Conservation (phyloP, 192 early-diverging fungal genomes). For the Backusella liffmaniae region DNA sequence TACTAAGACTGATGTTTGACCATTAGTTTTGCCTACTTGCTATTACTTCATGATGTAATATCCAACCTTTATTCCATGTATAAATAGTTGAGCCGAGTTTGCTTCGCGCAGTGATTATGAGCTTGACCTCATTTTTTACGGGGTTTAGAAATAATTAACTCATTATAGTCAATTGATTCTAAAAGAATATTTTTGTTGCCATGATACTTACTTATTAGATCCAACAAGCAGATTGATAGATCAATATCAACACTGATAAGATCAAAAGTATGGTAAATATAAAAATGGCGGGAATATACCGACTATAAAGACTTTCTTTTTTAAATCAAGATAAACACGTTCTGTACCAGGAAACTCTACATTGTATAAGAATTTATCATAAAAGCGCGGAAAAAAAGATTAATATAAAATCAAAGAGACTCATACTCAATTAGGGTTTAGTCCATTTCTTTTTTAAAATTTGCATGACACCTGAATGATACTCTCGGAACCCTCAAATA, state of each 20-base stretch:
- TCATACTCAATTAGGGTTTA: no score
- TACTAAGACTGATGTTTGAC: not conserved
- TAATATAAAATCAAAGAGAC: no score
- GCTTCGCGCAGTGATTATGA: not conserved
- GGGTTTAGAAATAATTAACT: not conserved
- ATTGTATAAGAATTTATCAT: not conserved
- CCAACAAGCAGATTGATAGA: not conserved
- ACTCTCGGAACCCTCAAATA: not conserved
- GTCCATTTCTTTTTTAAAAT: not conserved
- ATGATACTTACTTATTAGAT: not conserved
- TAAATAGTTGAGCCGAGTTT: not conserved
- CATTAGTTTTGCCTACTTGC: not conserved
- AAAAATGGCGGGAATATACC: no score
- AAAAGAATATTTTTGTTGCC: not conserved
- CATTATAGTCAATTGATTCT: not conserved
- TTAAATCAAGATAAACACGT: not conserved
- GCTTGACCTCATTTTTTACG: not conserved
- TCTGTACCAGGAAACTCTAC: not conserved
- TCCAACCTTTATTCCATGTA: not conserved
- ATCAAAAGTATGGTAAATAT: not conserved
- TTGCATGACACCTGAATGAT: no score
- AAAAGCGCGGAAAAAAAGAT: not conserved
- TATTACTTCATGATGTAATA: not conserved
- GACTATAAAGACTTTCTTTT: not conserved
- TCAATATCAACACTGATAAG: not conserved